Percentiles rank a stretch among this genome's conserved stretches.
Evolutionary conservation across 2,329 filamentous ascomycete genomes (phyloP).

Genomic region (Fusarium albidum): DNA sequence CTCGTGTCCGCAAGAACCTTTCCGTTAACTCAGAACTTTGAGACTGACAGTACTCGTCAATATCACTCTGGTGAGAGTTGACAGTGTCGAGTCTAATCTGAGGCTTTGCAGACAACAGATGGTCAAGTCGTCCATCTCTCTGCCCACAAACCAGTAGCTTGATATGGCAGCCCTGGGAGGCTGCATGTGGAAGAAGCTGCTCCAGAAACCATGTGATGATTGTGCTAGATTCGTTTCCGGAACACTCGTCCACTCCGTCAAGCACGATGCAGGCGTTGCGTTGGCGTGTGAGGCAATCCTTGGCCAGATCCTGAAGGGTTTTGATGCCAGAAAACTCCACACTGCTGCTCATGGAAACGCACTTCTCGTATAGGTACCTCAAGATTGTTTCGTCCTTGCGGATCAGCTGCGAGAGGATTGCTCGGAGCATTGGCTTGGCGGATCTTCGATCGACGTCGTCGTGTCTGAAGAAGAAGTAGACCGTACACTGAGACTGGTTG

Average conservation of each 20-base stretch:
- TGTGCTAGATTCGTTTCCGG: fast-evolving
- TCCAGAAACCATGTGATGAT: fast-evolving
- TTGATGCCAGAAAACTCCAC: fast-evolving
- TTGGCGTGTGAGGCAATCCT: fast-evolving
- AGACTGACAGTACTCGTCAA: fast-evolving
- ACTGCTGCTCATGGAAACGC: fast-evolving
- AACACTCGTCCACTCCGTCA: background rate
- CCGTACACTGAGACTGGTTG: fast-evolving
- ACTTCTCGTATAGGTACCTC: fast-evolving
- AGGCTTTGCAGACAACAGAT: fast-evolving
- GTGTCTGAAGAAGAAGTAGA: slow-evolving; percentile 1
- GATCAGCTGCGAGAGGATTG: fast-evolving
- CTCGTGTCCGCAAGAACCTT: fast-evolving
- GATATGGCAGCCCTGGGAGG: fast-evolving
- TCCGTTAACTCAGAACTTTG: fast-evolving
- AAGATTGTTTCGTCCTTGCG: fast-evolving
- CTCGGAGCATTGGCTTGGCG: fast-evolving
- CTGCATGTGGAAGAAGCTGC: fast-evolving
- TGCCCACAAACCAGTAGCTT: background rate
- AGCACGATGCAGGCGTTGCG: fast-evolving
- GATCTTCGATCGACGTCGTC: fast-evolving
- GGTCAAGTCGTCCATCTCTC: background rate
- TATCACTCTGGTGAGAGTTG: fast-evolving
- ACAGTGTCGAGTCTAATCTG: fast-evolving
- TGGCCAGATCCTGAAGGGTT: fast-evolving